These are phyloP conservation scores for Rutstroemia sp. DNA, from an alignment of 2,329 filamentous ascomycete genomes.

Conservation along the genomic window DNA sequence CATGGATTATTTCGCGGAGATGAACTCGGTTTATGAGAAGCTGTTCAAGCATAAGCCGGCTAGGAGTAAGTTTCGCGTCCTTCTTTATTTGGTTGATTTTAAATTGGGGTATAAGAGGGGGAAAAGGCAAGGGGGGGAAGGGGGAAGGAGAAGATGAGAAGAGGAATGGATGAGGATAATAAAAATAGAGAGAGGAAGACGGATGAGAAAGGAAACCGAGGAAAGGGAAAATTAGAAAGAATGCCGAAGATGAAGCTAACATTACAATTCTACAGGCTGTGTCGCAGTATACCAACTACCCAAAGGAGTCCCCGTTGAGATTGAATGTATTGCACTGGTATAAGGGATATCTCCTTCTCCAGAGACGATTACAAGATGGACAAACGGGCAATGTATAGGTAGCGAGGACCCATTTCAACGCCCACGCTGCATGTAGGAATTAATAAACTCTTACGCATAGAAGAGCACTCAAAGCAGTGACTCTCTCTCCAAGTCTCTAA, in stretches of 20 bases:
- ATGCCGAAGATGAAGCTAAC: neutral
- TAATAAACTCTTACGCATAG: no score
- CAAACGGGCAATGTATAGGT: neutral
- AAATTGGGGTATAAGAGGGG: no score
- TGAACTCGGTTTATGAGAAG: constrained; percentile 67
- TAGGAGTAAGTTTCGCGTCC: constrained; percentile 43
- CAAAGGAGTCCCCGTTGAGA: constrained; percentile 83
- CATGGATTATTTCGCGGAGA: constrained; percentile 55
- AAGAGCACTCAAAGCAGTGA: no score
- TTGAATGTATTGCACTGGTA: constrained; percentile 77
- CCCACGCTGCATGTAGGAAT: no score
- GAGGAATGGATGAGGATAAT: neutral
- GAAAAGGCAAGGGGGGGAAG: neutral
- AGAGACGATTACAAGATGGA: no score
- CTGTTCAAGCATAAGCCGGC: constrained; percentile 82
- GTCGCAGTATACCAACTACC: constrained; percentile 87
- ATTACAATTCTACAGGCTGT: constrained; percentile 38
- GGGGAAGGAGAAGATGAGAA: neutral
- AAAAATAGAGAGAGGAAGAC: no score
- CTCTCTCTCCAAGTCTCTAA: no score
- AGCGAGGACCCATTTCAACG: no score
- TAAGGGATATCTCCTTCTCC: constrained; percentile 25
- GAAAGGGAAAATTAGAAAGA: neutral
- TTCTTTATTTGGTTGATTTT: neutral
- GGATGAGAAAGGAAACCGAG: neutral